These are phyloP conservation scores for Boletus huronensis DNA, from an alignment of 768 basidiomycete genomes.

Conservation along the genomic window DNA sequence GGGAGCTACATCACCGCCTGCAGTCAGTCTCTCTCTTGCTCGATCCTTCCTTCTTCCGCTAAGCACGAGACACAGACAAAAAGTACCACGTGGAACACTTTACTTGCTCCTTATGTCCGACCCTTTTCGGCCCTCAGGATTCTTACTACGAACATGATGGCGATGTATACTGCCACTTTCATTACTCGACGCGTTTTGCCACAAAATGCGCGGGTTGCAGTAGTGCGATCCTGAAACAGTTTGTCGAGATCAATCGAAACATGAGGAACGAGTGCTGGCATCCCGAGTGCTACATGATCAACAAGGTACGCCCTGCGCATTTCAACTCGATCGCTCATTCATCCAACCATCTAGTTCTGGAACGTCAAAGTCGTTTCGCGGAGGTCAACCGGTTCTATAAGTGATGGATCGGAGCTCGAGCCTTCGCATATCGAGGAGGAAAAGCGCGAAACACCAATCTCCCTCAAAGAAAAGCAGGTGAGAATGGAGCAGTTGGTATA, in stretches of 20 bases:
- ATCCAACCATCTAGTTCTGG: constrained; percentile 72
- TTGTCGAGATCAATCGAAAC: constrained; percentile 99
- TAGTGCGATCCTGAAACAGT: constrained; percentile 97
- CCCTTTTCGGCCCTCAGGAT: constrained; percentile 95
- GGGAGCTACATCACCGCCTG: constrained; percentile 99
- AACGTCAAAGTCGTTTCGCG: constrained; percentile 90
- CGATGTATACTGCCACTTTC: constrained; percentile 98
- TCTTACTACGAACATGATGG: constrained; percentile 99
- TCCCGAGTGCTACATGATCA: constrained; percentile 99
- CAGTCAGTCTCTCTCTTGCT: constrained; percentile 53
- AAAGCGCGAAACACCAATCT: constrained; percentile 65
- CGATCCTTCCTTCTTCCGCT: constrained; percentile 4
- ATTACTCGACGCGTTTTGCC: constrained; percentile 97
- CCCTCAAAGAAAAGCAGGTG: constrained; percentile 86
- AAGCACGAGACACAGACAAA: constrained; percentile 59
- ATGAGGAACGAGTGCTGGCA: constrained; percentile 99
- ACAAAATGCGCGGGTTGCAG: constrained; percentile 98
- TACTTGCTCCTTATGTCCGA: constrained; percentile 95
- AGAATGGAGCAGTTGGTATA: constrained; percentile 97
- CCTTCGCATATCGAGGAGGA: constrained; percentile 76
- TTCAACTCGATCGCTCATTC: constrained; percentile 2
- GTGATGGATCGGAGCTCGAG: constrained; percentile 49
- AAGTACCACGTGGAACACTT: constrained; percentile 99
- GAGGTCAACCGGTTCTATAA: constrained; percentile 59
- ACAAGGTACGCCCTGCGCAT: constrained; percentile 63